These are phyloP conservation scores for Hansfordia pulvinata DNA, from an alignment of 2,329 filamentous ascomycete genomes.

Conservation along the genomic window DNA sequence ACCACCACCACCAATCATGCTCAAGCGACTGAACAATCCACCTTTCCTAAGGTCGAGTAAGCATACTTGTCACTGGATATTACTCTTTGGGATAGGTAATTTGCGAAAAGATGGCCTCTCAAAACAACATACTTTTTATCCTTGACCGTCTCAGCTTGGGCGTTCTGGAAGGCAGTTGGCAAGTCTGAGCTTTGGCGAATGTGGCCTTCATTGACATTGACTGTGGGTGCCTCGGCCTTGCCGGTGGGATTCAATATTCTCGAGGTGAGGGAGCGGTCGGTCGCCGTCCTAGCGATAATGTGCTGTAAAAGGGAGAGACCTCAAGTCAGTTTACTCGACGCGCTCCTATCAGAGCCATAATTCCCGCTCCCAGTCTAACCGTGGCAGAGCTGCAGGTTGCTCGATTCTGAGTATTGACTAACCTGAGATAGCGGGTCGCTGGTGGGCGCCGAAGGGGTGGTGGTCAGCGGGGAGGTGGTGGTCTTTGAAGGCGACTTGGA, in stretches of 20 bases:
- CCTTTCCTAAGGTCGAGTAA: conserved; percentile 61
- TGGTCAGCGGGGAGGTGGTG: background rate
- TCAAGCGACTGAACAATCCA: conserved; percentile 71
- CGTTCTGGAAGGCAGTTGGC: conserved; percentile 17
- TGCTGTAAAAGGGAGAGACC: too few species aligned
- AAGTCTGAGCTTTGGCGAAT: conserved; percentile 27
- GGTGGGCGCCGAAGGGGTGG: conserved; percentile 17
- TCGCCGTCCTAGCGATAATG: conserved; percentile 24
- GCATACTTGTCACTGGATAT: background rate
- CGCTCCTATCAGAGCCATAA: too few species aligned
- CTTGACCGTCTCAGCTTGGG: conserved; percentile 27
- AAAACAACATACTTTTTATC: conserved; percentile 50
- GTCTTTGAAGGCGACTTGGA: background rate
- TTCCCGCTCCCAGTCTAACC: too few species aligned
- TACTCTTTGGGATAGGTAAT: conserved; percentile 8
- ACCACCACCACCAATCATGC: conserved; percentile 60
- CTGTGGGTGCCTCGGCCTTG: too few species aligned
- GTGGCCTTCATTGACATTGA: conserved; percentile 23
- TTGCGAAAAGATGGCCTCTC: conserved; percentile 1
- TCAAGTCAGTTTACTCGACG: too few species aligned
- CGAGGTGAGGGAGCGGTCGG: conserved; percentile 19
- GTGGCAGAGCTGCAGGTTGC: too few species aligned
- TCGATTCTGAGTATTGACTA: too few species aligned
- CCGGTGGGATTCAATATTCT: conserved; percentile 38
- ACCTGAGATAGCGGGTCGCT: conserved; percentile 60